Base-by-base conservation (phyloP, 2,329 filamentous ascomycete genomes). In the Didymella glomerata region DNA sequence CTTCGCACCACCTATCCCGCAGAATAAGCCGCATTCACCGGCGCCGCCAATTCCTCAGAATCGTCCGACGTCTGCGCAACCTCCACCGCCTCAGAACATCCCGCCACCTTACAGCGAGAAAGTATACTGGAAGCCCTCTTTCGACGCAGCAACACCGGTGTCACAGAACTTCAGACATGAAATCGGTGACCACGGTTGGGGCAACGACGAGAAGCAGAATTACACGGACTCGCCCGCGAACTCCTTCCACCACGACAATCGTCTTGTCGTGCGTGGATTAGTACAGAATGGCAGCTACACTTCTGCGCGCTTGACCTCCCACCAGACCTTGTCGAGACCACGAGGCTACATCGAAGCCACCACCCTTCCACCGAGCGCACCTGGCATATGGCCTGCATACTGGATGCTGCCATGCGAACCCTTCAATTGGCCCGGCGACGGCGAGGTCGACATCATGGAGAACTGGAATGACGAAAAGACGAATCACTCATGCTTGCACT, bases 331-430 rank as follows among this genome's bases (percentile, higher is more conserved):
- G 0, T 77, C 72, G 2, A 78, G 83, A 2, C 78, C 83, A 41
- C 77, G 82, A 30, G 85, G 85, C 27, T 85, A 81, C 48, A 70
- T 88, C 41, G 81, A 81, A 2, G 85, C 82, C 2, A 79, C 81
- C 1, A 79, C 86, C 11, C 76, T 78, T 0, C 79, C 84, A 0
- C 85, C 85, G 0, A 84, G 82, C 51, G 85, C 85, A 0, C 69
- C 77, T 2, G 85, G 85, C 4, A 83, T 88, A 46, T 88, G 85
- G 85, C 85, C 85, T 0, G 85, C 85, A 0, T 86, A 87, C 67
- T 88, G 85, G 85, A 79, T 87, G 51, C 76, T 88, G 6, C 85
- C 85, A 0, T 72, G 79, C 30, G 83, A 87, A 63, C 85, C 85
- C 0, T 87, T 87, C 65, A 72, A 75, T 0, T 88, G 85, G 85